These are phyloP conservation scores for Syzygium oleosum DNA, from an alignment of 345 rosid genomes.

Conservation along the genomic window DNA sequence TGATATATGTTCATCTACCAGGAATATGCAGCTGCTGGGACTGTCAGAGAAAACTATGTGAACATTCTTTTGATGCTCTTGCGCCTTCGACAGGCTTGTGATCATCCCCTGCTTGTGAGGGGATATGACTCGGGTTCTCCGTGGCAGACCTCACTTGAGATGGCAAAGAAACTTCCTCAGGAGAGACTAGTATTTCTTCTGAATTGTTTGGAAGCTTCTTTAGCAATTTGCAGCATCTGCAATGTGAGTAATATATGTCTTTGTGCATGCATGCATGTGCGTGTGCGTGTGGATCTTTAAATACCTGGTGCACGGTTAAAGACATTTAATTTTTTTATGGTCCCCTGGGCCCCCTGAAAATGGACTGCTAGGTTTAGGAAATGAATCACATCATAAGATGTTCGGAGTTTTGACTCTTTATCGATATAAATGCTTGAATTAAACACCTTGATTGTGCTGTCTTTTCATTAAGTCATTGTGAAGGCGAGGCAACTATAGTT, in stretches of 20 bases:
- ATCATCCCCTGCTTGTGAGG: constrained; percentile 91
- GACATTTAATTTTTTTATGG: background rate
- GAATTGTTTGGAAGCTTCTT: constrained; percentile 59
- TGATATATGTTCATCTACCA: constrained; percentile 12
- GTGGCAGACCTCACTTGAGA: constrained; percentile 50
- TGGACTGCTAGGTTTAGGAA: background rate
- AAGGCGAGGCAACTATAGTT: background rate
- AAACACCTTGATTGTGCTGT: background rate
- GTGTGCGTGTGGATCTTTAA: background rate
- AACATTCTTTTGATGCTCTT: constrained; percentile 94
- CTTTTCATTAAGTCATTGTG: background rate
- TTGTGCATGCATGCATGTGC: background rate
- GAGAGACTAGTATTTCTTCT: constrained; percentile 34
- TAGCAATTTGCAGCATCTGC: constrained; percentile 88
- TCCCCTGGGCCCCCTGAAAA: background rate
- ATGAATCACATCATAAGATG: background rate
- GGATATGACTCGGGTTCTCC: constrained; percentile 50
- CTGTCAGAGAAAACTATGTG: constrained; percentile 90
- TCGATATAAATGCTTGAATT: background rate
- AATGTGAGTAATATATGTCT: constrained; percentile 42
- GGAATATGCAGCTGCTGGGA: constrained; percentile 99
- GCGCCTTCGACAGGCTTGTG: constrained; percentile 99
- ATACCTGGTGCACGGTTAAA: background rate
- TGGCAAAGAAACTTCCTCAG: constrained; percentile 47
- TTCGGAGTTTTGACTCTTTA: background rate